Evolutionary conservation across 805 yeast genomes (phyloP), one percentile per base, ranked within the genome.

Genomic region (Kodamaea leandrae): DNA sequence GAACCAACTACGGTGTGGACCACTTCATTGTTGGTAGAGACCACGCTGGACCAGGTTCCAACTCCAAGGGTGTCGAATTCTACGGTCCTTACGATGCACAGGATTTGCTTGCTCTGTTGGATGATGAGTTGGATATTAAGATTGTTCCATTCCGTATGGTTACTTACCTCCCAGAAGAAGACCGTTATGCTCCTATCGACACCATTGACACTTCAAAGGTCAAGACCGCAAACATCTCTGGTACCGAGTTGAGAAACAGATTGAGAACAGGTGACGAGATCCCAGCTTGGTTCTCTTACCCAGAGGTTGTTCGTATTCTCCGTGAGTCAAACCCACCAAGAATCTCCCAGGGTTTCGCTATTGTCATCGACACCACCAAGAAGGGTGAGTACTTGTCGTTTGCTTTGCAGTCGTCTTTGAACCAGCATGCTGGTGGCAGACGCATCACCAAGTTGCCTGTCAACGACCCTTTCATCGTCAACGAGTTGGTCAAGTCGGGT

Each of bases 11-110:
- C 61, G 98, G 98, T 60, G 96, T 96, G 42, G 85, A 96, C 39
- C 97, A 91, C 64, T 91, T 91, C 72, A 90, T 90, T 58, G 96
- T 90, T 36, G 98, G 98, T 46, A 84, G 98, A 74, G 97, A 90
- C 66, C 98, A 90, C 60, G 98, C 98, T 39, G 97, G 97, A 46
- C 97, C 98, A 15, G 98, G 97, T 48, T 68, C 72, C 37, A 76
- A 76, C 77, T 87, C 96, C 44, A 73, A 83, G 59, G 97, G 97
- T 48, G 89, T 78, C 39, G 96, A 91, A 49, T 89, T 90, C 71
- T 90, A 90, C 61, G 98, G 97, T 15, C 96, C 98, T 10, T 91
- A 90, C 61, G 98, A 90, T 61, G 97, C 97, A 21, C 97, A 91
- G 71, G 89, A 79, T 25, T 72, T 91, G 42, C 95, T 90, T 48